phyloP scores from a whole-genome alignment of 768 basidiomycete genomes.

The Boletus vinaceobasis region DNA sequence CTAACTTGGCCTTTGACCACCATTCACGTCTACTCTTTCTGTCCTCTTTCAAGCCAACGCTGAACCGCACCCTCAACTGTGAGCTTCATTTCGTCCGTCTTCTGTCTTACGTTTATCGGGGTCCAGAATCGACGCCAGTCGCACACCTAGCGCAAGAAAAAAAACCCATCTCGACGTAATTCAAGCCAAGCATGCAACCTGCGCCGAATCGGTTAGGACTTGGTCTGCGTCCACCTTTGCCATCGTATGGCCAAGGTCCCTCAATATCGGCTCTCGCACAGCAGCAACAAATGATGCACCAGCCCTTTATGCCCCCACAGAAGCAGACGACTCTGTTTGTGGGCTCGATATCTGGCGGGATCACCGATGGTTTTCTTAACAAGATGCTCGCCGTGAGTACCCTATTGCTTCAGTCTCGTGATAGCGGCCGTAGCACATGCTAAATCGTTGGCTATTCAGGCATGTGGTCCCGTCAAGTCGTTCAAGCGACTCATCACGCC shows the following conservation, averaged over 20 bases:
- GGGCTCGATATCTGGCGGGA: conserved; percentile 93
- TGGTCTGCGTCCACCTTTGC: conserved; percentile 84
- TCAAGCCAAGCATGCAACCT: conserved; percentile 52
- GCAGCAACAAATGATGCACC: conserved; percentile 64
- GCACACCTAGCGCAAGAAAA: not conserved
- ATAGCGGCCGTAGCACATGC: not conserved
- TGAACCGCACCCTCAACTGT: not conserved
- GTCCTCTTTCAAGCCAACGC: not conserved
- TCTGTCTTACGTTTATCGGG: not conserved
- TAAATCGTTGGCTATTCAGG: conserved; percentile 42
- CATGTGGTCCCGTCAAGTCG: conserved; percentile 84
- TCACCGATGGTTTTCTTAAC: conserved; percentile 79
- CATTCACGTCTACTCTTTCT: not conserved
- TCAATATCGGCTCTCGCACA: conserved; percentile 88
- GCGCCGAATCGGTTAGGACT: conserved; percentile 75
- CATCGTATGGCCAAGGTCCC: conserved; percentile 87
- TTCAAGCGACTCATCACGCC: conserved; percentile 93
- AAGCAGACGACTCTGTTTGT: conserved; percentile 81
- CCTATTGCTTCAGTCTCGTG: not conserved
- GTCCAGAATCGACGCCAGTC: not conserved
- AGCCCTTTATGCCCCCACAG: conserved; percentile 66
- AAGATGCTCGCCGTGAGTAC: conserved; percentile 69
- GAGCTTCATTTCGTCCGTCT: not conserved
- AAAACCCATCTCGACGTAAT: not conserved
- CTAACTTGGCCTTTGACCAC: not conserved